Base-by-base conservation (phyloP, 1,139 yeast species). In the Wickerhamiella pararugosa region DNA sequence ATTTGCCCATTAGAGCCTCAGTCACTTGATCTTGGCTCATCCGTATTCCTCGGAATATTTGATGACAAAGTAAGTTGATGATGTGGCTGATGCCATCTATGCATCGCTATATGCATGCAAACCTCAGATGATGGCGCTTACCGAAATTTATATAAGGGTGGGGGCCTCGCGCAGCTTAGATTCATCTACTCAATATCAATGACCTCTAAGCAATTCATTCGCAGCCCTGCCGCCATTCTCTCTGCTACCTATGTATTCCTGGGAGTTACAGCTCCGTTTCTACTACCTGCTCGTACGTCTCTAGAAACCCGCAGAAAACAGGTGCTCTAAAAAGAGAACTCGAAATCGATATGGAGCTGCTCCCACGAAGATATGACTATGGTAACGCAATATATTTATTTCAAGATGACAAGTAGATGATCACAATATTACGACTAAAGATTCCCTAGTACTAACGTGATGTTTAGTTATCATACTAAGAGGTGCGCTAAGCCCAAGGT, bases 231-330 rank as follows among this genome's bases (percentile, higher is more conserved):
- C 10, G 26, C 42, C n/a, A 31, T 38, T 1, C 31, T 50, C 10
- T 34, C 46, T 6, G 34, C 42, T 7, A 43, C 49, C 10, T 51
- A 51, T 43, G 44, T 51, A 10, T 42, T 43, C 15, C 42, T 47
- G 7, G 50, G 50, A 25, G 40, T 48, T 10, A 44, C 47, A 4
- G 43, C 43, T 5, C 54, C 54, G n/a, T 51, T 51, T 36, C 31
- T 49, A 8, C 41, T 51, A n/a, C 54, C 54, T 4, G 54, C 54
- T 2, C 45, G 45, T 29, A 28, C 47, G 26, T 39, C 47, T 6
- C 5, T 43, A 5, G 40, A 39, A 8, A 31, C 29, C 30, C 43
- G 40, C 31, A 34, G 29, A 28, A 28, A 40, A 15, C 10, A 10
- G 25, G 26, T 29, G 2, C 32, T 39, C 11, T 34, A 27, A 28